Percentiles rank a stretch among this genome's conserved stretches.
These are phyloP conservation scores for Phytopythium montanum DNA, from an alignment of 352 stramenopile genomes.

Conservation along the genomic window DNA sequence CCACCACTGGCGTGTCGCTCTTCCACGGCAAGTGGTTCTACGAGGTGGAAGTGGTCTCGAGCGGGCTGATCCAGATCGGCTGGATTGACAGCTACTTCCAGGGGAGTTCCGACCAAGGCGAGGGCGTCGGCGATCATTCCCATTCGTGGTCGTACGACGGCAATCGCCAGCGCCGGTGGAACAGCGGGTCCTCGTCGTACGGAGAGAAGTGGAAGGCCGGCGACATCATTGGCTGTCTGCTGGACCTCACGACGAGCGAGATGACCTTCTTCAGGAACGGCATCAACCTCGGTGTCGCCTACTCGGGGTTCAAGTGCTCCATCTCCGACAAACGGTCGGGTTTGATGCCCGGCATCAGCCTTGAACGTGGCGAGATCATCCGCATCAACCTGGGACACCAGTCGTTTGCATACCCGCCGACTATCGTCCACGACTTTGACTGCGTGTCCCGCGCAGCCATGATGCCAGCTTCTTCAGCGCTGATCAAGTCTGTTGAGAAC, in stretches of 20 bases:
- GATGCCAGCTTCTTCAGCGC: conserved; percentile 32
- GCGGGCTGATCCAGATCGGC: conserved; percentile 90
- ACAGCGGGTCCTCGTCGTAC: conserved; percentile 86
- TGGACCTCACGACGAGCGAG: conserved; percentile 76
- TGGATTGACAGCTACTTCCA: conserved; percentile 92
- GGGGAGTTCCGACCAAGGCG: conserved; percentile 88
- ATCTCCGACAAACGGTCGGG: conserved; percentile 45
- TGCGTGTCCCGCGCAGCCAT: conserved; percentile 56
- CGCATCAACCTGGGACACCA: conserved; percentile 81
- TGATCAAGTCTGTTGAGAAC: conserved; percentile 23
- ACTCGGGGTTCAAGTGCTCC: conserved; percentile 59
- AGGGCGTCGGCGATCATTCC: conserved; percentile 88
- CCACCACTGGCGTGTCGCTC: conserved; percentile 65
- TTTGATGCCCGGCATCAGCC: conserved; percentile 84
- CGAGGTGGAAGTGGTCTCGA: conserved; percentile 89
- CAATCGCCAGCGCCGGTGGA: conserved; percentile 89
- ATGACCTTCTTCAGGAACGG: conserved; percentile 91
- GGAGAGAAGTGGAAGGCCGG: conserved; percentile 90
- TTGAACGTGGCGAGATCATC: conserved; percentile 86
- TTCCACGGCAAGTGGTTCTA: conserved; percentile 93
- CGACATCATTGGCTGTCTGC: conserved; percentile 89
- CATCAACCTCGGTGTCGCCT: conserved; percentile 77
- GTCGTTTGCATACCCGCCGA: conserved; percentile 71
- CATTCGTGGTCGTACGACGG: conserved; percentile 94
- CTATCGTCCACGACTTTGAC: conserved; percentile 58